Base-by-base conservation (phyloP, 768 basidiomycete species). In the Lactarius indigo region DNA sequence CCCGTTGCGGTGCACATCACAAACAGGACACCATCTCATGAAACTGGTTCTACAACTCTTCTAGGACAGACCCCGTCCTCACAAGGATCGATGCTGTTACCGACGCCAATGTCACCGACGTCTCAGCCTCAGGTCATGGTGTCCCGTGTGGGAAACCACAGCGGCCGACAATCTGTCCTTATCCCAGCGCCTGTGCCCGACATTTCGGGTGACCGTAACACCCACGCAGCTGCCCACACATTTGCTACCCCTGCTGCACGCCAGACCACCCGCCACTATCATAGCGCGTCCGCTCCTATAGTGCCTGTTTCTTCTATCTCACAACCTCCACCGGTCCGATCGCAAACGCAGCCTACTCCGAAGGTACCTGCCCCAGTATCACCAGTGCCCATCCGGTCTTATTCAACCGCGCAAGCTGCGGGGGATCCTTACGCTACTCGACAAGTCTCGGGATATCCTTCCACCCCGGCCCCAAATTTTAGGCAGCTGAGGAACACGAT, bases 31-130 rank as follows among this genome's bases (percentile, higher is more conserved):
- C 65, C 68, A 9, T 71, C 70, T 47, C 63, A 71, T 31, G 70
- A 69, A 31, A 71, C 70, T 2, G 70, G 70, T 26, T 71, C 70
- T 17, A 71, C 70, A n/a, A 71, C 68, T 10, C 64, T 71, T 44
- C 28, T 71, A 28, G 70, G 70, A 6, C 68, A 69, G 20, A 69
- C 70, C 0, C 63, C 70, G 31, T 70, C 70, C 39, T 70, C 70
- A 26, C 70, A 70, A 42, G 68, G 63, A 7, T 69, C 70, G 28
- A 42, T 37, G 37, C 57, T 63, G 33, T 33, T 70, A 42, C 66
- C 61, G 23, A 23, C 41, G 23, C 56, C 59, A 1, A 63, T 42
- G 44, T 69, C 70, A 30, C 68, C 70, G 30, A 20, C 55, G 15
- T 54, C 44, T 30, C 70, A 70, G n/a, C 35, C 56, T 10, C 70